These are phyloP conservation scores for Hypoxylon sp. DNA, from an alignment of 2,329 filamentous ascomycete genomes.

Conservation along the genomic window DNA sequence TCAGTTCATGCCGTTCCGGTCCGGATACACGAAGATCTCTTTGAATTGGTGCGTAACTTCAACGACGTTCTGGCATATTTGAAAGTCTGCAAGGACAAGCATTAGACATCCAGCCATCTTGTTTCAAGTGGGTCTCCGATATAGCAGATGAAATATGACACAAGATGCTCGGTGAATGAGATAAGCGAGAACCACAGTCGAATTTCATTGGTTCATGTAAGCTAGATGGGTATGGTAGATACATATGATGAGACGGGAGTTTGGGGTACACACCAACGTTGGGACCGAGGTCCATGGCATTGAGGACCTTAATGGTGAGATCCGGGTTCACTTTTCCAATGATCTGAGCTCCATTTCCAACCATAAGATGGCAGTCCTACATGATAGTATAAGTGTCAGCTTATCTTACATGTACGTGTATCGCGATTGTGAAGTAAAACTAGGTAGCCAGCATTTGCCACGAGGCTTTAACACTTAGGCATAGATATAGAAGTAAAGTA, in stretches of 20 bases:
- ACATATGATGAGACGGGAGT: not conserved
- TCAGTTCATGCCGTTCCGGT: conserved; percentile 55
- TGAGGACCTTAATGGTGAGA: conserved; percentile 78
- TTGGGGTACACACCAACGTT: conserved; percentile 72
- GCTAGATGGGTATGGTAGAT: not conserved
- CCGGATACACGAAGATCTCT: conserved; percentile 80
- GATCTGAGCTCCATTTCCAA: conserved; percentile 80
- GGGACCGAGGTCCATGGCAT: conserved; percentile 77
- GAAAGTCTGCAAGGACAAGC: conserved; percentile 73
- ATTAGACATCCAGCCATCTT: conserved; percentile 26
- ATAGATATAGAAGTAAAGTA: not conserved
- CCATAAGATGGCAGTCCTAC: conserved; percentile 79
- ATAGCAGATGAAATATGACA: not conserved
- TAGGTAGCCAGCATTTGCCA: not conserved
- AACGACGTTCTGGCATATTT: conserved; percentile 82
- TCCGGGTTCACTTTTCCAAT: conserved; percentile 86
- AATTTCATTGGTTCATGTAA: conserved; percentile 1
- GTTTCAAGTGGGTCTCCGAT: not conserved
- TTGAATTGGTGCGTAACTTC: conserved; percentile 87
- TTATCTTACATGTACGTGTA: not conserved
- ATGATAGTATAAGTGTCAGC: conserved; percentile 17
- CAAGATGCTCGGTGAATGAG: not conserved
- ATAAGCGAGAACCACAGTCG: not conserved
- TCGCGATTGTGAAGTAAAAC: not conserved
- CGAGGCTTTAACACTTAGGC: not conserved